These are phyloP conservation scores for Purpureocillium takamizusanense DNA, from an alignment of 2,329 filamentous ascomycete species.

Conservation along the genomic window DNA sequence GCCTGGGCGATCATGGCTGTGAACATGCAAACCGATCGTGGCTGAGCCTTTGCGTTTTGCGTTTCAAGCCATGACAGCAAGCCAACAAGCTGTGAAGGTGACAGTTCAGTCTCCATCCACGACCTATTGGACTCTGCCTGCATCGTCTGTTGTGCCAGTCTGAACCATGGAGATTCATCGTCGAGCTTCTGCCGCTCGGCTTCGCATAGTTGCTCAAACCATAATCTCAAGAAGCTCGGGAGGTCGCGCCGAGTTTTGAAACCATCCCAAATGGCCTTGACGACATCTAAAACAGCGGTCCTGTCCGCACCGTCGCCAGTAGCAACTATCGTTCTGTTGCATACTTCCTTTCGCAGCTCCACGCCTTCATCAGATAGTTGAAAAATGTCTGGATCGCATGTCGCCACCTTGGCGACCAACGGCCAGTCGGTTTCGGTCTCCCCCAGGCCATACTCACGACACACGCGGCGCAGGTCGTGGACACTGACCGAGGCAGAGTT, in stretches of 20 bases:
- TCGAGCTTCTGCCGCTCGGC: slow-evolving; percentile 19
- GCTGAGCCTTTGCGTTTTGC: slow-evolving; percentile 20
- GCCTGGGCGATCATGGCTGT: slow-evolving; percentile 32
- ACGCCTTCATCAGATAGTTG: slow-evolving; percentile 28
- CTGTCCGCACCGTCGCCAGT: slow-evolving; percentile 9
- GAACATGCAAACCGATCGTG: slow-evolving; percentile 29
- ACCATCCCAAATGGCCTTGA: slow-evolving; percentile 33
- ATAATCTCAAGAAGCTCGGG: slow-evolving; percentile 35
- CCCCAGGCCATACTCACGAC: slow-evolving; percentile 30
- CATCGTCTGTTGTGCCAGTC: slow-evolving; percentile 11
- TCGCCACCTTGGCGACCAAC: slow-evolving; percentile 29
- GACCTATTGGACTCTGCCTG: slow-evolving; percentile 10
- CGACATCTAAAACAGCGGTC: slow-evolving; percentile 21
- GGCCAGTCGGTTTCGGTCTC: slow-evolving; percentile 29
- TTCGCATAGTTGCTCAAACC: slow-evolving; percentile 33
- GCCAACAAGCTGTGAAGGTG: slow-evolving; percentile 31
- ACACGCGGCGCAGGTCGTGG: slow-evolving; percentile 31
- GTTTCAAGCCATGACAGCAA: slow-evolving; percentile 32
- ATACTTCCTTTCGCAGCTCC: slow-evolving; percentile 28
- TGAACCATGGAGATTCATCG: slow-evolving; percentile 23
- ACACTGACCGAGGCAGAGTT: slow-evolving; percentile 25
- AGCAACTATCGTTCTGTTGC: slow-evolving; percentile 20
- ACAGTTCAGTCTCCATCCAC: slow-evolving; percentile 33
- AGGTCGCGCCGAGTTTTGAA: slow-evolving; percentile 35
- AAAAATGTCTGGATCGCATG: slow-evolving; percentile 39